Evolutionary conservation across 2,329 filamentous ascomycete species (phyloP).

Genomic region (Botrytis aclada): DNA sequence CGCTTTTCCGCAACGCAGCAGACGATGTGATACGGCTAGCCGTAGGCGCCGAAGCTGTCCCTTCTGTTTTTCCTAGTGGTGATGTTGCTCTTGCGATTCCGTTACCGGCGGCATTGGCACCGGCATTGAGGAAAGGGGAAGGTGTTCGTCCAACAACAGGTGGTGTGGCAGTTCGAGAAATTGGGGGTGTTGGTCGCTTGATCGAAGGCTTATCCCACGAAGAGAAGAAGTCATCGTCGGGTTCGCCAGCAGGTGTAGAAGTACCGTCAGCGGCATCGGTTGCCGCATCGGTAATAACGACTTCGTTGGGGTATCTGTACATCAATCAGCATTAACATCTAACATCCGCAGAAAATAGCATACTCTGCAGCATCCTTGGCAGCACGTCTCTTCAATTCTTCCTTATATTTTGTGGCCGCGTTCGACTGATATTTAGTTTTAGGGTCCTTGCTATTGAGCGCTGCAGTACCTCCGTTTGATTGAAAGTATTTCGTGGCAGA

Average conservation of each 20-base stretch:
- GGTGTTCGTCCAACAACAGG: slow-evolving; percentile 74
- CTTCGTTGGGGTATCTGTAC: slow-evolving; percentile 76
- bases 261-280: slow-evolving; percentile 60
- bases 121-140: slow-evolving; percentile 84
- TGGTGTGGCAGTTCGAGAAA: slow-evolving; percentile 85
- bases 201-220: slow-evolving; percentile 98
- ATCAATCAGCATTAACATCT: slow-evolving; percentile 26
- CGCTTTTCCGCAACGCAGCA: slow-evolving; percentile 74
- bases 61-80: slow-evolving; percentile 66
- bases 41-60: slow-evolving; percentile 51
- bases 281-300: slow-evolving; percentile 73
- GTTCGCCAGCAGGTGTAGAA: slow-evolving; percentile 76
- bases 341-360: slow-evolving; percentile 35
- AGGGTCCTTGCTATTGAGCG: slow-evolving; percentile 90
- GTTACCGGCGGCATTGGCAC: slow-evolving; percentile 64
- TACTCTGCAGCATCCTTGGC: slow-evolving; percentile 82
- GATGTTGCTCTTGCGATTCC: slow-evolving; percentile 75
- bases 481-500: slow-evolving; percentile 98
- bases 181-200: slow-evolving; percentile 90
- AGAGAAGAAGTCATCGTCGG: slow-evolving; percentile 93
- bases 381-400: slow-evolving; percentile 84
- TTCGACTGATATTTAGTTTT: slow-evolving; percentile 96
- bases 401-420: slow-evolving; percentile 96
- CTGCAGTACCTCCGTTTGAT: slow-evolving; percentile 89
- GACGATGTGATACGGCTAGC: slow-evolving; percentile 74